Conservation (phyloP, 306 rosid species). For the Trifolium pratense region DNA sequence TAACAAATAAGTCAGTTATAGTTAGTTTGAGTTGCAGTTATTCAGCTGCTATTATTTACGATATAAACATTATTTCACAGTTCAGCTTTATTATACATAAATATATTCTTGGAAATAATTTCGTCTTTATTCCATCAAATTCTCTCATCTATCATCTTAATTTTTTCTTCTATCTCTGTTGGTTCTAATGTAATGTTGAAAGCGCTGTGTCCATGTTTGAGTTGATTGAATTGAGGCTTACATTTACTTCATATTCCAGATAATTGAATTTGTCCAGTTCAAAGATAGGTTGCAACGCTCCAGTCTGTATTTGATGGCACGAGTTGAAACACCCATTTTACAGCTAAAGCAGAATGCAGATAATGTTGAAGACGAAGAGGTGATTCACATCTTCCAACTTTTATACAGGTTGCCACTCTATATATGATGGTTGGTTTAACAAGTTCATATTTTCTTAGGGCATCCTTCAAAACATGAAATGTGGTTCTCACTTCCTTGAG, state of each 20-base stretch:
- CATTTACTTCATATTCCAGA: slow-evolving; percentile 56
- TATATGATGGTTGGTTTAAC: slow-evolving; percentile 35
- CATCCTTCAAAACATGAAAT: slow-evolving; percentile 74
- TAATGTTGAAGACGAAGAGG: slow-evolving; percentile 88
- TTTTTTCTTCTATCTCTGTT: slow-evolving; percentile 8
- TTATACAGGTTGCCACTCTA: slow-evolving; percentile 29
- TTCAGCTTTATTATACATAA: neutral
- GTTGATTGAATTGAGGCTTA: slow-evolving; percentile 26
- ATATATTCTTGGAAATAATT: neutral
- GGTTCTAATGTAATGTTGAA: slow-evolving; percentile 19
- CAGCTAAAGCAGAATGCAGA: slow-evolving; percentile 83
- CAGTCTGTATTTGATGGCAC: slow-evolving; percentile 76
- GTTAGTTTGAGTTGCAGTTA: neutral
- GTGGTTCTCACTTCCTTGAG: slow-evolving; percentile 77
- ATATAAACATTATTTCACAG: neutral
- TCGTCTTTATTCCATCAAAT: neutral
- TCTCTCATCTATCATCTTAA: neutral
- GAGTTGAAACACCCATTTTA: slow-evolving; percentile 79
- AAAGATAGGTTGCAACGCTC: slow-evolving; percentile 86
- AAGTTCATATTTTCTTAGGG: slow-evolving; percentile 51
- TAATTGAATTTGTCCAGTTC: slow-evolving; percentile 95
- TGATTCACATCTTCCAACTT: slow-evolving; percentile 43
- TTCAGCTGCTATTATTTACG: neutral
- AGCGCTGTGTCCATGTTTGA: slow-evolving; percentile 13
- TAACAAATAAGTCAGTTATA: neutral